phyloP scores from a whole-genome alignment of 352 stramenopile species.

The Globisporangium splendens region DNA sequence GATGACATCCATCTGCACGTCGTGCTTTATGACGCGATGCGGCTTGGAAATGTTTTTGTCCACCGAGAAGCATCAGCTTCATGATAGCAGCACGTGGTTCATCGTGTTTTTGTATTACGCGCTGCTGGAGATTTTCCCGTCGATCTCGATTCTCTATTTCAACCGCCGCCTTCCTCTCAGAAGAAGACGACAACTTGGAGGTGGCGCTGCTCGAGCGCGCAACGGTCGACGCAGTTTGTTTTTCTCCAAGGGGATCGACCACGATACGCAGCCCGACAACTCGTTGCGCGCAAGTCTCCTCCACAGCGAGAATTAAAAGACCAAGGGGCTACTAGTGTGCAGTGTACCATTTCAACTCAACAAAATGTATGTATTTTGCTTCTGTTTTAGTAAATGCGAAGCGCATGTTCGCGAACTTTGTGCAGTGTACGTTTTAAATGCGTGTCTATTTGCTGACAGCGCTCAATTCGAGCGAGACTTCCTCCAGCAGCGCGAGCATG shows the following conservation, averaged over 20 bases:
- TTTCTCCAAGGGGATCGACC: conserved; percentile 34
- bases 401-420: no score
- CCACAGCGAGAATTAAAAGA: conserved; percentile 11
- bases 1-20: conserved; percentile 82
- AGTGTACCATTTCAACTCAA: conserved; percentile 5
- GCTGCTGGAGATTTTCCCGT: conserved; percentile 75
- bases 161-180: conserved; percentile 69
- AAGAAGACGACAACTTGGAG: conserved; percentile 19
- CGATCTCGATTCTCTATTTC: conserved; percentile 79
- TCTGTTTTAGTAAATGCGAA: neutral
- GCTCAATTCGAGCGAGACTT: conserved; percentile 59
- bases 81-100: conserved; percentile 75
- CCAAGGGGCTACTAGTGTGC: neutral
- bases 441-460: conserved; percentile 2
- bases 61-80: conserved; percentile 66
- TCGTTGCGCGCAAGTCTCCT: conserved; percentile 53
- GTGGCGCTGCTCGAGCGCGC: neutral
- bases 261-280: conserved; percentile 10
- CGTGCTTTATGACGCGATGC: conserved; percentile 77
- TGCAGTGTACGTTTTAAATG: neutral
- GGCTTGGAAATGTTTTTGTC: conserved; percentile 67
- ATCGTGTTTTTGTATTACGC: conserved; percentile 80
- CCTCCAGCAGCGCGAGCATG: conserved; percentile 86
- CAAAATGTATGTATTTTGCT: conserved; percentile 5
- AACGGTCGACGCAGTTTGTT: conserved; percentile 28